Percentiles rank a stretch among this genome's conserved stretches.
Conservation (phyloP, 148 eudicot genomes). For the Silene latifolia region DNA sequence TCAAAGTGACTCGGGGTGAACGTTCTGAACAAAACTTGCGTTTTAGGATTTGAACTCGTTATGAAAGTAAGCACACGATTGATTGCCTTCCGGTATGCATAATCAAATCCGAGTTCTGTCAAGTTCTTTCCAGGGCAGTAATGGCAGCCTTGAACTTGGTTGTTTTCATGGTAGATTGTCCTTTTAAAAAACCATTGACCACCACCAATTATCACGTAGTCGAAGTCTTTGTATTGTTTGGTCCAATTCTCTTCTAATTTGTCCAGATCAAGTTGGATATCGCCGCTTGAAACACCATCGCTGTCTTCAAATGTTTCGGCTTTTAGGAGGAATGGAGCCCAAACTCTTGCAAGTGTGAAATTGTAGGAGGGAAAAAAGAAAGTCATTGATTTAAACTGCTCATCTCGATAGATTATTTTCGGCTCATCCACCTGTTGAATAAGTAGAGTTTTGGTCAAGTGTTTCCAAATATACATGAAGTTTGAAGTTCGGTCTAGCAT, state of each 20-base stretch:
- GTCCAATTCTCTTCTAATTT: constrained; percentile 58
- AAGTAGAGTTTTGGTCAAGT: not conserved
- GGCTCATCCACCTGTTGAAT: constrained; percentile 57
- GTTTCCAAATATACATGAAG: not conserved
- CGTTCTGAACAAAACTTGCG: constrained; percentile 43
- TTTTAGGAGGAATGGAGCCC: constrained; percentile 70
- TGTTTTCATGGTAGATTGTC: constrained; percentile 64
- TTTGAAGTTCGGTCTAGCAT: too few species aligned
- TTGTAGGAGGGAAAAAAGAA: constrained; percentile 67
- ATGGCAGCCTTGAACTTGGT: constrained; percentile 58
- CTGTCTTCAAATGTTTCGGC: constrained; percentile 62
- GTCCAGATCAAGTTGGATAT: constrained; percentile 62
- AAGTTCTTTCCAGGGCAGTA: constrained; percentile 50
- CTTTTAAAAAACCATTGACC: constrained; percentile 76
- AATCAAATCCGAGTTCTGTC: constrained; percentile 53
- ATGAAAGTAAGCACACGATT: constrained; percentile 36
- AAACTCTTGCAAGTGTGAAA: constrained; percentile 57
- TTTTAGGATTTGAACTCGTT: constrained; percentile 38
- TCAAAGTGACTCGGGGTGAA: constrained; percentile 82
- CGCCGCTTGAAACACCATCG: constrained; percentile 51
- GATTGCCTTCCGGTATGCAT: constrained; percentile 50
- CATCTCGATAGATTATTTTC: constrained; percentile 63
- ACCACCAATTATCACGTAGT: constrained; percentile 53
- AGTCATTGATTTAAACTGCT: constrained; percentile 44
- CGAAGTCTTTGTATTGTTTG: constrained; percentile 38